Evolutionary conservation across 306 rosid genomes (phyloP).

Genomic region (Myrica gale): DNA sequence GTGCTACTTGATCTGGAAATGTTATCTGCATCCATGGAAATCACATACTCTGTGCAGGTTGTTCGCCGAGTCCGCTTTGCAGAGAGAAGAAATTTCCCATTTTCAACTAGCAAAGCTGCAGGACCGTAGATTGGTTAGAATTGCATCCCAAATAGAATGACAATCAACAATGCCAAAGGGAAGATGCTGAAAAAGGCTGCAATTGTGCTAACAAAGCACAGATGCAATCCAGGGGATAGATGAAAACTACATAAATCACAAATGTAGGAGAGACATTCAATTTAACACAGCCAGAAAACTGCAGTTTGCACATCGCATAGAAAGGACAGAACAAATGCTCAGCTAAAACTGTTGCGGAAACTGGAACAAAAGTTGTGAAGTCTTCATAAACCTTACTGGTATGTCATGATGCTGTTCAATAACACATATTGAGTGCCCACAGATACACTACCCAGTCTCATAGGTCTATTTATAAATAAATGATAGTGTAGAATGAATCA

Average conservation of each 20-base stretch:
- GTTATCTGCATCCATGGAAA: slow-evolving; percentile 79
- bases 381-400: not conserved
- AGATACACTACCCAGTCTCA: not conserved
- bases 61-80: slow-evolving; percentile 82
- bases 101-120: slow-evolving; percentile 83
- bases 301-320: not conserved
- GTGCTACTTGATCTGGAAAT: slow-evolving; percentile 79
- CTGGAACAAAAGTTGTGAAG: not conserved
- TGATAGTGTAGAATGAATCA: not conserved
- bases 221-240: not conserved
- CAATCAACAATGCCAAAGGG: not conserved
- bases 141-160: slow-evolving; percentile 11
- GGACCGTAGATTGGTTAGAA: slow-evolving; percentile 22
- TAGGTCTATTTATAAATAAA: not conserved
- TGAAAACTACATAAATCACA: not conserved
- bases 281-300: not conserved
- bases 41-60: slow-evolving; percentile 81
- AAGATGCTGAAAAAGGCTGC: not conserved
- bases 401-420: not conserved
- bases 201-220: not conserved
- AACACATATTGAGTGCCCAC: not conserved
- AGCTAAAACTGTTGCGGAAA: not conserved
- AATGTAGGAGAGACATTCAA: not conserved
- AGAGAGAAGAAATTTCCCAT: slow-evolving; percentile 90
- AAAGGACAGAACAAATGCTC: not conserved